phyloP scores from a whole-genome alignment of 495 filamentous ascomycete species.

The Aspergillus ostianus region DNA sequence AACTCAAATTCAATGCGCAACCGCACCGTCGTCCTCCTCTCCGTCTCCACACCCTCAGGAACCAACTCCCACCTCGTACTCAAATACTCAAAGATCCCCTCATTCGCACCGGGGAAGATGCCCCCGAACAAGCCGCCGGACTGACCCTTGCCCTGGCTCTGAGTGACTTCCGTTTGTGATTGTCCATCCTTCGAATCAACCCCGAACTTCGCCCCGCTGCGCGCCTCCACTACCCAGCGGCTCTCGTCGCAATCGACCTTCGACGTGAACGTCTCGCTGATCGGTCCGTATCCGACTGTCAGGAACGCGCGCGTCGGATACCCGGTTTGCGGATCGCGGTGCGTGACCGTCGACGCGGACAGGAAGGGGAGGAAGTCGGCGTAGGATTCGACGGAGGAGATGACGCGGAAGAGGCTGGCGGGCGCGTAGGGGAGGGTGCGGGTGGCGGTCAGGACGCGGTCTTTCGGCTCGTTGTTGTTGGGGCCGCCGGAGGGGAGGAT shows the following conservation, averaged over 20 bases:
- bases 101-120: constrained; percentile 41
- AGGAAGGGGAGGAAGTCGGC: constrained; percentile 83
- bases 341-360: constrained; percentile 66
- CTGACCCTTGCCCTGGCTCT: not conserved
- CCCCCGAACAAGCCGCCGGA: not conserved
- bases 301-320: constrained; percentile 77
- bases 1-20: constrained; percentile 79
- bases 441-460: constrained; percentile 61
- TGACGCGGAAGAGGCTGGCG: constrained; percentile 68
- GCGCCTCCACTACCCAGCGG: constrained; percentile 66
- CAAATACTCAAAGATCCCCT: constrained; percentile 70
- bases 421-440: constrained; percentile 79
- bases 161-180: not conserved
- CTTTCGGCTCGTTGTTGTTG: constrained; percentile 24
- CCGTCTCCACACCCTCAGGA: constrained; percentile 26
- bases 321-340: constrained; percentile 46
- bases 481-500: constrained; percentile 31
- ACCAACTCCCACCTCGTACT: constrained; percentile 74
- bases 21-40: constrained; percentile 62
- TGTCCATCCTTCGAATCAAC: constrained; percentile 17
- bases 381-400: constrained; percentile 84
- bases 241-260: constrained; percentile 69
- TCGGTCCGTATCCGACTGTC: constrained; percentile 76
- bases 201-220: constrained; percentile 57
- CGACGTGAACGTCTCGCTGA: constrained; percentile 78